These are phyloP conservation scores for Euphorbia pulcherrima DNA, from an alignment of 345 rosid genomes.

Conservation along the genomic window DNA sequence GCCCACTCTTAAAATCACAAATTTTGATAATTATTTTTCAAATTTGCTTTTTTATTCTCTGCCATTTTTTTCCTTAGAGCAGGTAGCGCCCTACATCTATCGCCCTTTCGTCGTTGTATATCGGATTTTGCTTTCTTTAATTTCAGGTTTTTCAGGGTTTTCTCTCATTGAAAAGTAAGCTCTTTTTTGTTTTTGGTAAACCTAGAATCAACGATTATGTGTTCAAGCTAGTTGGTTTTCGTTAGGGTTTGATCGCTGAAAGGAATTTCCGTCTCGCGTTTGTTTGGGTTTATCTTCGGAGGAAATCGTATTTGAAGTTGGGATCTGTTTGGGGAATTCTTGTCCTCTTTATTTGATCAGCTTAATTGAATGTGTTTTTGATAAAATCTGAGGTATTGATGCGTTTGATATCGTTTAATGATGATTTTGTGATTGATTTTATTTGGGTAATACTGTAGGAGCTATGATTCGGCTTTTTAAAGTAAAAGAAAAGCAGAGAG, in stretches of 20 bases:
- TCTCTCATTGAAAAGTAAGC: not conserved
- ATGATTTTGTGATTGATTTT: not conserved
- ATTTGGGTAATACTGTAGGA: not conserved
- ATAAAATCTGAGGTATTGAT: not conserved
- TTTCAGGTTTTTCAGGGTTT: not conserved
- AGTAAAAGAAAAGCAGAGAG: constrained; percentile 36
- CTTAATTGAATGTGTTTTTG: not conserved
- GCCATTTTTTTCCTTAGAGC: not conserved
- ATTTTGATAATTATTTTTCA: not conserved
- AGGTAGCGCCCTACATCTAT: not conserved
- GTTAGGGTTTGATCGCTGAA: not conserved
- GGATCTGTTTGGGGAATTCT: constrained; percentile 3
- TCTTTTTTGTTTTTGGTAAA: not conserved
- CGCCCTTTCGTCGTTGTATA: not conserved
- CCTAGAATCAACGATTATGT: not conserved
- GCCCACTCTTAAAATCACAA: not conserved
- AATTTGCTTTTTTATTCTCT: not conserved
- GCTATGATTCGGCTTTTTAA: constrained; percentile 35
- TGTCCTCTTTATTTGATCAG: not conserved
- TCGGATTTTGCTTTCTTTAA: not conserved
- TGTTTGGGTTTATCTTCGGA: not conserved
- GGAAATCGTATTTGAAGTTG: not conserved
- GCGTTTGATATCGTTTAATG: not conserved
- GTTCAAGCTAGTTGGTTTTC: not conserved
- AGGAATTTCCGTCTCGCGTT: not conserved